phyloP scores from a whole-genome alignment of 345 rosid species.

The Hibiscus syriacus region DNA sequence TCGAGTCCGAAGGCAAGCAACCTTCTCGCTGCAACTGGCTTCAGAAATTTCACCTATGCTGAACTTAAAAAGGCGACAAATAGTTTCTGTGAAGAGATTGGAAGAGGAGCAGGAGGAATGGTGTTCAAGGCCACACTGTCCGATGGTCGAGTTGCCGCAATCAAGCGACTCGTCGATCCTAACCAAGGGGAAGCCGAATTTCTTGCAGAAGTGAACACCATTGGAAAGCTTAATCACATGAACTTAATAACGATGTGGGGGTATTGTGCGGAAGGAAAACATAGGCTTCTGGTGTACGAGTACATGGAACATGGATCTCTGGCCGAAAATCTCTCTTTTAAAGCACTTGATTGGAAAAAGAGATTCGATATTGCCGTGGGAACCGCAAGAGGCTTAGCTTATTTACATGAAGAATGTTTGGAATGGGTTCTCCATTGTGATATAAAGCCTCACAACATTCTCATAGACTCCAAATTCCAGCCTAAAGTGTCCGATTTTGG shows the following conservation, averaged over 20 bases:
- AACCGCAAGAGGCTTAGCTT: conserved; percentile 29
- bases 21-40: conserved; percentile 15
- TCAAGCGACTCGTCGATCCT: conserved; percentile 15
- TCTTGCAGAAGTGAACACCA: conserved; percentile 27
- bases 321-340: neutral
- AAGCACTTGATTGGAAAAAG: conserved; percentile 16
- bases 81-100: conserved; percentile 20
- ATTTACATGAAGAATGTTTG: conserved; percentile 34
- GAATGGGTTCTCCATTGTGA: conserved; percentile 32
- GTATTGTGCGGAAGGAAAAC: conserved; percentile 19
- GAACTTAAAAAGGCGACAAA: conserved; percentile 26
- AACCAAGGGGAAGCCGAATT: conserved; percentile 28
- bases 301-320: conserved; percentile 17
- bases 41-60: conserved; percentile 15
- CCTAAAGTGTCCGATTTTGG: conserved; percentile 27
- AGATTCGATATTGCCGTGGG: conserved; percentile 21
- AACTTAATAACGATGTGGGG: conserved; percentile 30
- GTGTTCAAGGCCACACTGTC: conserved; percentile 23
- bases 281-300: conserved; percentile 26
- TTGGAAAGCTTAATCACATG: conserved; percentile 21
- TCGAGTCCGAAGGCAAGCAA: neutral
- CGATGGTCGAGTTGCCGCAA: conserved; percentile 15
- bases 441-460: conserved; percentile 28
- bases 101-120: conserved; percentile 23
- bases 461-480: conserved; percentile 10